A percentile compares a stretch with the other conserved stretches of the same genome.
These are phyloP conservation scores for Ustilago tritici DNA, from an alignment of 1,284 basidiomycete species.

Conservation along the genomic window DNA sequence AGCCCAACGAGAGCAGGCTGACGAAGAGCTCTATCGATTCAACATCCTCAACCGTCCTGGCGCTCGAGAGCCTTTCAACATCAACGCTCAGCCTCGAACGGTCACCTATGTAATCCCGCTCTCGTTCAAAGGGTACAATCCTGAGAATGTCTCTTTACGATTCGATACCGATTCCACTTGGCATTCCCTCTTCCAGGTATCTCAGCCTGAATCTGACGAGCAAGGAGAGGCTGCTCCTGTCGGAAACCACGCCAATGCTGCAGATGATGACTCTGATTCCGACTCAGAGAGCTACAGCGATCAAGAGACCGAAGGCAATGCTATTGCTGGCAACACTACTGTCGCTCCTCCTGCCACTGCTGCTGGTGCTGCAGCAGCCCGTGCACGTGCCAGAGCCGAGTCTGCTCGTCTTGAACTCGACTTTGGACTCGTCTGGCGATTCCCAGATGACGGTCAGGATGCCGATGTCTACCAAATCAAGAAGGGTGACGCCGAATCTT, in stretches of 20 bases:
- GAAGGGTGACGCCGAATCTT: constrained; percentile 44
- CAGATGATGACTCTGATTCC: constrained; percentile 13
- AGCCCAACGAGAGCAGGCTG: constrained; percentile 33
- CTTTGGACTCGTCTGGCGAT: constrained; percentile 62
- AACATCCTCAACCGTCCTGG: constrained; percentile 48
- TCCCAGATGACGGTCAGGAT: constrained; percentile 61
- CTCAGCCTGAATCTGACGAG: constrained; percentile 26
- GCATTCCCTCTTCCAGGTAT: constrained; percentile 61
- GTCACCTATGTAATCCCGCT: constrained; percentile 60
- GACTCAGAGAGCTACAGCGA: constrained; percentile 19
- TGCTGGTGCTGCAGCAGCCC: constrained; percentile 22
- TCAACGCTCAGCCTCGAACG: constrained; percentile 40
- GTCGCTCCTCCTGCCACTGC: not conserved
- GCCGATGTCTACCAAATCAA: constrained; percentile 49
- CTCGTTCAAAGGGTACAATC: constrained; percentile 49
- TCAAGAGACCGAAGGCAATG: constrained; percentile 13
- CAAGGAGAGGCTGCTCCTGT: constrained; percentile 15
- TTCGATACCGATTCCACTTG: constrained; percentile 59
- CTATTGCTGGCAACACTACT: not conserved
- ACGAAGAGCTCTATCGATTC: constrained; percentile 41
- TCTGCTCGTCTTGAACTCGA: constrained; percentile 56
- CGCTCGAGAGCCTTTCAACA: constrained; percentile 40
- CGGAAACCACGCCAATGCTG: constrained; percentile 8
- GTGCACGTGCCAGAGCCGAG: constrained; percentile 43
- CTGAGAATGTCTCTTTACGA: constrained; percentile 45